These are phyloP conservation scores for Pyricularia sp. DNA, from an alignment of 2,329 filamentous ascomycete genomes.

Conservation along the genomic window DNA sequence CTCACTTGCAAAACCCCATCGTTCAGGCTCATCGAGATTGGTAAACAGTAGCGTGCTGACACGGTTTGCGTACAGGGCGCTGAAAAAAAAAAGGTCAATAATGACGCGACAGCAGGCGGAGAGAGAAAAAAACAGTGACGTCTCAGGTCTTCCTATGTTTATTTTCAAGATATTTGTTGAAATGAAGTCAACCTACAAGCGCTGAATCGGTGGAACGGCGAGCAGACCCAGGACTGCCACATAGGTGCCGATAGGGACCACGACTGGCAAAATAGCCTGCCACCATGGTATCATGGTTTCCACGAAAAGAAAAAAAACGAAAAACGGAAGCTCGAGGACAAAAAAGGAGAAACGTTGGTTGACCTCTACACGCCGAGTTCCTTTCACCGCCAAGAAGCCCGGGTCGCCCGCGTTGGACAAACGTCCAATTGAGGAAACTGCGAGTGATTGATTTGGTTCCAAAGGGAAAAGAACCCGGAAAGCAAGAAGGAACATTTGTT, in stretches of 20 bases:
- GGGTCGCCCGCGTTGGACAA: too few species aligned
- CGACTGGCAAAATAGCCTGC: neutral
- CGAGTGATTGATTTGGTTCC: neutral
- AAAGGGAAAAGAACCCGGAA: neutral
- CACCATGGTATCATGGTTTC: neutral
- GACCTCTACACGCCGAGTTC: neutral
- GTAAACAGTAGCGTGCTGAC: conserved; percentile 59
- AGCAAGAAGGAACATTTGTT: neutral
- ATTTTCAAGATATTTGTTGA: neutral
- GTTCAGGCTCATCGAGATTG: conserved; percentile 61
- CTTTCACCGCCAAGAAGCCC: neutral
- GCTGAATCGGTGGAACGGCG: neutral
- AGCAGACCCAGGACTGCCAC: neutral
- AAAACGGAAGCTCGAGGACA: too few species aligned
- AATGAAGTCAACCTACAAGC: neutral
- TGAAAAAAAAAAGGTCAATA: conserved; percentile 24
- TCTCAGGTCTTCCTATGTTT: too few species aligned
- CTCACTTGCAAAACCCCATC: conserved; percentile 78
- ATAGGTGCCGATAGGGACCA: neutral
- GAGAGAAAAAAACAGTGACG: neutral
- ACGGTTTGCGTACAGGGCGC: conserved; percentile 76
- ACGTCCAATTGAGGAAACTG: neutral
- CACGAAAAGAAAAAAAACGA: too few species aligned
- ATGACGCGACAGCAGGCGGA: neutral
- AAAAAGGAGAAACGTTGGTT: too few species aligned